Conservation (phyloP, 441 rosid species). For the Populus tomentosa region DNA sequence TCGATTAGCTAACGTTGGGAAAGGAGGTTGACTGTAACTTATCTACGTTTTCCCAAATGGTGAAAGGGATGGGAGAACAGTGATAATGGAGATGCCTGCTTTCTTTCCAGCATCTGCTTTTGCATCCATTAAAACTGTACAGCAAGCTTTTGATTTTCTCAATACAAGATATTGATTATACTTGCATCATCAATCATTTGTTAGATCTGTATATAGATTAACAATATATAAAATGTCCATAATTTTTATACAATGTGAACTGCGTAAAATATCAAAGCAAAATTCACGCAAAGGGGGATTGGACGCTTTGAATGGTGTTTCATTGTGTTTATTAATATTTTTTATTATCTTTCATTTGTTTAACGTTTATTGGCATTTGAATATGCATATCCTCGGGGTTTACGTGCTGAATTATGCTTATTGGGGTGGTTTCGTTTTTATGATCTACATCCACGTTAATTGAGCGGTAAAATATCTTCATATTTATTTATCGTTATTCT, state of each 20-base stretch:
- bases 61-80: slow-evolving; percentile 15
- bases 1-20: slow-evolving; percentile 45
- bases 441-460: too few relatives aligned
- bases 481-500: too few relatives aligned
- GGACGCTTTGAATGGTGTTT: not conserved
- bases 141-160: slow-evolving; percentile 20
- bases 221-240: slow-evolving; percentile 3
- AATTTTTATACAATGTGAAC: slow-evolving; percentile 15
- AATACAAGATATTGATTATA: not conserved
- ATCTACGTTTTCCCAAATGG: not conserved
- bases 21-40: slow-evolving; percentile 3
- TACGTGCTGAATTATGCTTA: too few relatives aligned
- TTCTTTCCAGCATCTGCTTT: slow-evolving; percentile 9
- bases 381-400: too few relatives aligned
- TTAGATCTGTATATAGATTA: slow-evolving; percentile 27
- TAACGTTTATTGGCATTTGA: too few relatives aligned
- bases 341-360: too few relatives aligned
- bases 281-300: not conserved
- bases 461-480: too few relatives aligned
- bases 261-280: not conserved
- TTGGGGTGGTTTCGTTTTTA: too few relatives aligned
- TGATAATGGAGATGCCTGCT: slow-evolving; percentile 1
- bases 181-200: not conserved
- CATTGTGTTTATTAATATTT: too few relatives aligned
- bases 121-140: slow-evolving; percentile 22